These are phyloP conservation scores for Ceratobasidium sp. DNA, from an alignment of 1,284 basidiomycete genomes.

Conservation along the genomic window DNA sequence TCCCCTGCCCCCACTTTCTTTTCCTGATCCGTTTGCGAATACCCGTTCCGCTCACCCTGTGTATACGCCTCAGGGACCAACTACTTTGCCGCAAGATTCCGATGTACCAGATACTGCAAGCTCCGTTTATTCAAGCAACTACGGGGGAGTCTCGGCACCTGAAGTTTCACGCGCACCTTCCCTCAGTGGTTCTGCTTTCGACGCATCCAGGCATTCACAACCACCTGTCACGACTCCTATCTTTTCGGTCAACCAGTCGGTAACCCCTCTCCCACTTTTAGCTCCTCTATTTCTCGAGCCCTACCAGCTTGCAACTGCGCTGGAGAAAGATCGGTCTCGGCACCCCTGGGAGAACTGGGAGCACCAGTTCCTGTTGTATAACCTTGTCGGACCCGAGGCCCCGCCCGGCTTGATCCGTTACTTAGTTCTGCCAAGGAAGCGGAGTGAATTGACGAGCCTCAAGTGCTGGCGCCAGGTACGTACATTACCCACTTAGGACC, in stretches of 20 bases:
- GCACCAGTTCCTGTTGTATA: neutral
- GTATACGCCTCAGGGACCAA: neutral
- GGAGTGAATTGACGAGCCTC: too few species aligned
- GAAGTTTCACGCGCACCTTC: too few species aligned
- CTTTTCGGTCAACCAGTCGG: neutral
- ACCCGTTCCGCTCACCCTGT: neutral
- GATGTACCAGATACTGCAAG: neutral
- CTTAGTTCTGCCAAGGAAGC: neutral
- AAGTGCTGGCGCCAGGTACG: neutral
- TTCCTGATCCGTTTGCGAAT: neutral
- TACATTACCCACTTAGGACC: neutral
- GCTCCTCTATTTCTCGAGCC: neutral
- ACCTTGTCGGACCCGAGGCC: neutral
- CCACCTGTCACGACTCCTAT: neutral
- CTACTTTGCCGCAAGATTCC: neutral
- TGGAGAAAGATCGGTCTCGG: neutral
- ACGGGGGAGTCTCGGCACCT: neutral
- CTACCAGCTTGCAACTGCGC: neutral
- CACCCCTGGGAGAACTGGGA: conserved; percentile 8
- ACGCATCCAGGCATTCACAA: too few species aligned
- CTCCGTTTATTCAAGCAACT: neutral
- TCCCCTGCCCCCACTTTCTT: neutral
- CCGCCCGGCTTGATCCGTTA: neutral
- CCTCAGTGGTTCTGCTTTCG: too few species aligned
- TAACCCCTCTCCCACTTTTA: neutral